Conservation (phyloP, 148 eudicot genomes). For the Arctostaphylos glauca region DNA sequence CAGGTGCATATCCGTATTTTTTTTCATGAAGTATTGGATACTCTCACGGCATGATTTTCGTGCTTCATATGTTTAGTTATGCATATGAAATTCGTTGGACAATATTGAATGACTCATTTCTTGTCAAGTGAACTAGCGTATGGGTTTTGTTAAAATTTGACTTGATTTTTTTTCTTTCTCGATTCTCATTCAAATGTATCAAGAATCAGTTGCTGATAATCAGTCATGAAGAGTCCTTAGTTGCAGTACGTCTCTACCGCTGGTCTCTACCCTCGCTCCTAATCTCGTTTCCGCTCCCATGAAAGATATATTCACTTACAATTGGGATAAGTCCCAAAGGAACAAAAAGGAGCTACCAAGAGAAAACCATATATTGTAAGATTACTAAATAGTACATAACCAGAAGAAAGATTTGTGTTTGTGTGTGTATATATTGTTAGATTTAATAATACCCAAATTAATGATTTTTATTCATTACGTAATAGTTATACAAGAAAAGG, state of each 20-base stretch:
- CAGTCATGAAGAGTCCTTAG: background rate
- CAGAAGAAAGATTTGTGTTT: too few species aligned
- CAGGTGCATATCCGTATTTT: background rate
- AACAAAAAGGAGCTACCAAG: background rate
- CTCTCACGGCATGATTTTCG: background rate
- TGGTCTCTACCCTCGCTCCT: background rate
- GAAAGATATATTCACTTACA: background rate
- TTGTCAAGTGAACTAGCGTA: background rate
- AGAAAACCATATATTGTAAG: background rate
- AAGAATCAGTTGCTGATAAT: background rate
- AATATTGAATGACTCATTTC: background rate
- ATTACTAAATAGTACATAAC: background rate
- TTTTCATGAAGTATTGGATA: background rate
- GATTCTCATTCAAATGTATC: background rate
- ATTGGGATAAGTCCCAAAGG: background rate
- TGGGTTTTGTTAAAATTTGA: background rate
- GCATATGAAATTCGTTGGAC: background rate
- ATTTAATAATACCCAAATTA: too few species aligned
- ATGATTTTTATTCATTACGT: too few species aligned
- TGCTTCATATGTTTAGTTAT: background rate
- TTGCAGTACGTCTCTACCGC: too few species aligned
- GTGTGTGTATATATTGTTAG: too few species aligned
- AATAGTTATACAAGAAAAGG: too few species aligned
- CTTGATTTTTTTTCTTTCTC: background rate
- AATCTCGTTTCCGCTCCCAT: background rate